Evolutionary conservation across 495 filamentous ascomycete species (phyloP), one percentile per base, ranked within the genome.

Genomic region (Staphylotrichum tortipilum): DNA sequence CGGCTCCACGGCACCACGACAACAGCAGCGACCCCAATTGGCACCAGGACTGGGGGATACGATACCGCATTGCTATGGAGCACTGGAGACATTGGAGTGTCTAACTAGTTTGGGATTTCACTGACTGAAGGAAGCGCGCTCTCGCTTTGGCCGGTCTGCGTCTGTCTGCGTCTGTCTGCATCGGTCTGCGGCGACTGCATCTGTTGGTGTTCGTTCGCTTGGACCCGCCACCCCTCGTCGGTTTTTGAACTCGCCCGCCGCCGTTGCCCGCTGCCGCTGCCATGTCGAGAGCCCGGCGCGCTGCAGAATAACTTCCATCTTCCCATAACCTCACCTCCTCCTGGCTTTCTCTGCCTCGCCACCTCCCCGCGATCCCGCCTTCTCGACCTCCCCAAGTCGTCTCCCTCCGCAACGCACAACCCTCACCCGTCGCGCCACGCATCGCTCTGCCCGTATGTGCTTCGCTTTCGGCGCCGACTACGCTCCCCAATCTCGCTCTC

Each of bases 291-390:
- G 49, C 36, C 38, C 47, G 17, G 43, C 42, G 26, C 52, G 39
- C 44, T 38, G 54, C 54, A 60, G 54, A 57, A 61, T 58, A 60
- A 55, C 58, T 56, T 51, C 57, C 46, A n/a, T 44, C 29, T 22
- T 7, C 44, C 45, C 24, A 14, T 31, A 26, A 44, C 37, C 2
- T 36, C 24, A 39, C 21, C 43, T 24, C 19, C 43, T 28, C 18
- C 45, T 37, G 26, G 23, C 4, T 38, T 51, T 15, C 19, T 8
- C 36, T n/a, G 21, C 30, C 21, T n/a, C n/a, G n/a, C n/a, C n/a
- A n/a, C n/a, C n/a, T n/a, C n/a, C 47, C 31, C 44, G 23, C 43
- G 26, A 26, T 41, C 43, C 4, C n/a, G n/a, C n/a, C 30, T 23
- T 14, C 21, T 15, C 50, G 24, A 26, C 38, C 37, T 37, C 6